These are phyloP conservation scores for Aureobasidium sp. DNA, from an alignment of 2,329 filamentous ascomycete genomes.

Conservation along the genomic window DNA sequence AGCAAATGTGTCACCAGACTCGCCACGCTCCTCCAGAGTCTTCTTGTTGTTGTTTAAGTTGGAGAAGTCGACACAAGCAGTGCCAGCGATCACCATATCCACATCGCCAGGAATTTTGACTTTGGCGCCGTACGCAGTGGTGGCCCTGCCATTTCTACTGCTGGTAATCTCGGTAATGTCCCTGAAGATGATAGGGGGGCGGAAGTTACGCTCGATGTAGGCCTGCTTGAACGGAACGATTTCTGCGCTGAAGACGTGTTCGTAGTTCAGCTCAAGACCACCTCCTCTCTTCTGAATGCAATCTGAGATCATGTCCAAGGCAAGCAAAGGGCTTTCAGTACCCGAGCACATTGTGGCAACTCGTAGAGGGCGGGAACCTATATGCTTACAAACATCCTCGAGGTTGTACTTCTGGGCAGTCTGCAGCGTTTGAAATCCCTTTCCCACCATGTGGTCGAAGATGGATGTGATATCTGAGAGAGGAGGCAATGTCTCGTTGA, in stretches of 20 bases:
- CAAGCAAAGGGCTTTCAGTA: constrained; percentile 66
- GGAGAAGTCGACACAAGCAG: constrained; percentile 71
- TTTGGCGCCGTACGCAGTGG: constrained; percentile 59
- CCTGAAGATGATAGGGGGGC: constrained; percentile 35
- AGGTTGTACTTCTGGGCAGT: constrained; percentile 20
- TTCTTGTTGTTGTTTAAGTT: constrained; percentile 53
- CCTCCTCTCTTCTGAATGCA: constrained; percentile 25
- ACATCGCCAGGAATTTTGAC: constrained; percentile 49
- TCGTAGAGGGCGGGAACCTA: constrained; percentile 37
- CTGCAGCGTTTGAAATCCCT: constrained; percentile 26
- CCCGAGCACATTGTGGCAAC: constrained; percentile 72
- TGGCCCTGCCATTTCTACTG: constrained; percentile 28
- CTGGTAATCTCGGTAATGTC: constrained; percentile 37
- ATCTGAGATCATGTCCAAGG: constrained; percentile 49
- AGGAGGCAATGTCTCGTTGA: constrained; percentile 37
- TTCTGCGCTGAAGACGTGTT: constrained; percentile 41
- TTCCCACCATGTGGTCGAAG: constrained; percentile 42
- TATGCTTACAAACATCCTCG: constrained; percentile 28
- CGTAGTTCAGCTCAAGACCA: constrained; percentile 21
- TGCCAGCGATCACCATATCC: constrained; percentile 65
- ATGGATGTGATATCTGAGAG: constrained; percentile 42
- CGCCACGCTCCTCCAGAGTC: constrained; percentile 47
- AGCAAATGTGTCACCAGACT: constrained; percentile 59
- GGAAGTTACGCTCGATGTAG: constrained; percentile 42
- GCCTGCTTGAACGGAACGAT: constrained; percentile 41